A percentile compares a stretch with the other conserved stretches of the same genome.
Evolutionary conservation across 768 basidiomycete species (phyloP).

Genomic region (Auricularia sp.): DNA sequence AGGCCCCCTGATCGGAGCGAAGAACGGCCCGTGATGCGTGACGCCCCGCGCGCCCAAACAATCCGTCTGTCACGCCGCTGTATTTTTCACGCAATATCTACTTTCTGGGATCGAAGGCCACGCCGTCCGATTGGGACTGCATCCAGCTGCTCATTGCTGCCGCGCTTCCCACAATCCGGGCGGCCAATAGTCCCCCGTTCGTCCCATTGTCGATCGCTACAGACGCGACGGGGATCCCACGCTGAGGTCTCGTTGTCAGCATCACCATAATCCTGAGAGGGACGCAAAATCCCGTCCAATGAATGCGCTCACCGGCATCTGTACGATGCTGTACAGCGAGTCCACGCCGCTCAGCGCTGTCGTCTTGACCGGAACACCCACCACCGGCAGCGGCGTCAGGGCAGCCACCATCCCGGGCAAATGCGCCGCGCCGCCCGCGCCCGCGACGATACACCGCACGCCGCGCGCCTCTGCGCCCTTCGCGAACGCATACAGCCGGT

Average conservation of each 20-base stretch:
- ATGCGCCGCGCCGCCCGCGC: slow-evolving; percentile 98
- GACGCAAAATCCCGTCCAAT: background rate
- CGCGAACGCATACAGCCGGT: slow-evolving; percentile 75
- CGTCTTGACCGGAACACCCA: slow-evolving; percentile 96
- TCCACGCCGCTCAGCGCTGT: slow-evolving; percentile 92
- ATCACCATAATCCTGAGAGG: background rate
- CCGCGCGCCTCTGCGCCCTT: slow-evolving; percentile 59
- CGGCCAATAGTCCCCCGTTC: slow-evolving; percentile 86
- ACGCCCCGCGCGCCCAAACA: background rate
- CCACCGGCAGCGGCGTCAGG: slow-evolving; percentile 83
- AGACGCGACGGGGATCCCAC: slow-evolving; percentile 94
- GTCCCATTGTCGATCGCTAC: slow-evolving; percentile 94
- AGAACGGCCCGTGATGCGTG: background rate
- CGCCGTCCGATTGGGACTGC: background rate
- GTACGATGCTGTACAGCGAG: slow-evolving; percentile 93
- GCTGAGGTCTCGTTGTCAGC: slow-evolving; percentile 33
- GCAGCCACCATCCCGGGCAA: slow-evolving; percentile 97
- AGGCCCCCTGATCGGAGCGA: background rate
- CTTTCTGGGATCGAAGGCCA: background rate
- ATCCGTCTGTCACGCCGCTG: too few relatives aligned
- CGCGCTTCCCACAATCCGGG: slow-evolving; percentile 45
- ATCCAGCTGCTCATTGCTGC: background rate
- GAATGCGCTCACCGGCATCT: slow-evolving; percentile 79
- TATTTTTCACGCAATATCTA: background rate
- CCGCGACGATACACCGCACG: slow-evolving; percentile 71